Evolutionary conservation across 305 asterid genomes (phyloP), one percentile per base, ranked within the genome.

Genomic region (Fraxinus velutina): DNA sequence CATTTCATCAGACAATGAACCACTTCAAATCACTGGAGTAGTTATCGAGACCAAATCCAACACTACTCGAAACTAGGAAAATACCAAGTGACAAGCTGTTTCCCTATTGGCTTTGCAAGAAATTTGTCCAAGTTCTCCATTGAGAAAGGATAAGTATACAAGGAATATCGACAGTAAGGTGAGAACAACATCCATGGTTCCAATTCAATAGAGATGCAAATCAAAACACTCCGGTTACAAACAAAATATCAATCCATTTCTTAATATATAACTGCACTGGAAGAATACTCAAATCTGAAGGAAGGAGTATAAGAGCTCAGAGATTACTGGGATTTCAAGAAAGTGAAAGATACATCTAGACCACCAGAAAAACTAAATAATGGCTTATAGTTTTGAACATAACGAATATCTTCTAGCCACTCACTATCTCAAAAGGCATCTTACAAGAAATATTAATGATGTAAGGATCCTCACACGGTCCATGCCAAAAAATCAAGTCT

Each of bases 371-470:
- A 75, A 77, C 36, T n/a, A 77, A 30, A 47, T 74, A 8, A 73
- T 70, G 70, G 7, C 52, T 75, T 73, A 71, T 55, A 30, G 34
- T 8, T 52, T n/a, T 13, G 52, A 22, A 36, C 62, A 52, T 33
- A 19, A 55, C 70, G 73, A 30, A 42, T 82, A 85, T 87, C 32
- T 37, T 82, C 79, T 78, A 77, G 42, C 75, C 55, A 21, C 78
- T 57, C 70, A 21, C n/a, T 8, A 44, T 44, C 47, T 33, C 76
- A 77, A 47, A 10, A 64, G 30, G 36, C 42, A 42, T 13, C 21
- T 39, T 9, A 39, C 47, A 39, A 39, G 47, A 39, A 39, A 39
- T 39, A 8, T 39, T 39, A 39, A 39, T 39, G 47, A 39, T 39
- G 12, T 6, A 80, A 62, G 74, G 64, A 52, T 33, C 27, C 9